These are phyloP conservation scores for Clonostachys rhizophaga DNA, from an alignment of 2,329 filamentous ascomycete genomes.

Conservation along the genomic window DNA sequence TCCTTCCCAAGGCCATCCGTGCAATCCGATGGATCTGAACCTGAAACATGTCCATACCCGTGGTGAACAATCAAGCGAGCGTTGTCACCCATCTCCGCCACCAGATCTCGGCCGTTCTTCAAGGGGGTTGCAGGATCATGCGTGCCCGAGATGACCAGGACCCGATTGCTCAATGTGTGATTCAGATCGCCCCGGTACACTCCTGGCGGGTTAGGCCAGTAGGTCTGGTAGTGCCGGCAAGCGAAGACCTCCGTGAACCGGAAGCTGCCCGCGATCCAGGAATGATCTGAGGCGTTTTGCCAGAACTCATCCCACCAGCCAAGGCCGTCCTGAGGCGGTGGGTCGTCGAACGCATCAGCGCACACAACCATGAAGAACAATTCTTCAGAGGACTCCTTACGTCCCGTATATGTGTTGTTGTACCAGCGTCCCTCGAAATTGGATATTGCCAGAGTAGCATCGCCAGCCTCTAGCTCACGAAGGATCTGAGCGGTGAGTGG, in stretches of 20 bases:
- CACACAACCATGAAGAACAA: slow-evolving; percentile 36
- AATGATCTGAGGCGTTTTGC: slow-evolving; percentile 37
- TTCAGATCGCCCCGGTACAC: no score
- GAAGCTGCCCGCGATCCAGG: slow-evolving; percentile 41
- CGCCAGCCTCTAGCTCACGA: slow-evolving; percentile 36
- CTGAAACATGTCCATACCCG: no score
- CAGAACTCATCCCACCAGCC: slow-evolving; percentile 40
- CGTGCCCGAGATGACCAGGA: no score
- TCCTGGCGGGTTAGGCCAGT: no score
- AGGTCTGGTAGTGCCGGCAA: no score
- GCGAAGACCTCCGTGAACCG: slow-evolving; percentile 22
- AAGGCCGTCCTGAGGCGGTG: slow-evolving; percentile 26
- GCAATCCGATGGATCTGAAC: no score
- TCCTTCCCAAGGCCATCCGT: no score
- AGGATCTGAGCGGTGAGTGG: slow-evolving; percentile 33
- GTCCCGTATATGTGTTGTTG: slow-evolving; percentile 19
- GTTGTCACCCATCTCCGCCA: no score
- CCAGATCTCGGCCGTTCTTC: no score
- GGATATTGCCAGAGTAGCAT: slow-evolving; percentile 31
- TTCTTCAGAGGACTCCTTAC: slow-evolving; percentile 26
- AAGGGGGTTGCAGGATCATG: no score
- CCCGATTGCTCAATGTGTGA: no score
- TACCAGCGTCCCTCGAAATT: slow-evolving; percentile 38
- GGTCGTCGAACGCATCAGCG: slow-evolving; percentile 37
- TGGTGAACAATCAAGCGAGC: no score